Evolutionary conservation across 1,139 yeast genomes (phyloP).

Genomic region (Sugiyamaella grinbergsii): DNA sequence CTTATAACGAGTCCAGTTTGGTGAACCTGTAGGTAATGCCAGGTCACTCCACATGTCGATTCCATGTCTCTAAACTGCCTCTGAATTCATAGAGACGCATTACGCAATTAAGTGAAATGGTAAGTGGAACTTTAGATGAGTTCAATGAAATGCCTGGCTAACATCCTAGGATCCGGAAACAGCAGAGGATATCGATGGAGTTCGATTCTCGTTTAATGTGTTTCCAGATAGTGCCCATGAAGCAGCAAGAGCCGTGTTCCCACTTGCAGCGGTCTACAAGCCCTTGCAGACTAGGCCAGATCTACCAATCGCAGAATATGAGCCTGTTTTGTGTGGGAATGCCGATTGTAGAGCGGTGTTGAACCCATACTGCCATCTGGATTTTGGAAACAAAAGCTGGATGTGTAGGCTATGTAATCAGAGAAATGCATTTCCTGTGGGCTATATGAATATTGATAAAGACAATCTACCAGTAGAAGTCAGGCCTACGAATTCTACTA

Average conservation of each 20-base stretch:
- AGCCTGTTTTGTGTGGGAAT: slow-evolving; percentile 55
- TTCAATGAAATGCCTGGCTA: no score
- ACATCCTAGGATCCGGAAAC: slow-evolving; percentile 46
- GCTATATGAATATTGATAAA: slow-evolving; percentile 30
- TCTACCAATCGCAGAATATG: slow-evolving; percentile 46
- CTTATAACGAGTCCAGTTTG: not conserved
- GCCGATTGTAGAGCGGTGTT: slow-evolving; percentile 57
- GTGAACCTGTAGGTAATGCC: not conserved
- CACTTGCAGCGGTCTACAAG: slow-evolving; percentile 65
- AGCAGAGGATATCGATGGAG: slow-evolving; percentile 58
- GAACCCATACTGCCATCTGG: slow-evolving; percentile 57
- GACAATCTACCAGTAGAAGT: slow-evolving; percentile 39
- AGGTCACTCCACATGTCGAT: no score
- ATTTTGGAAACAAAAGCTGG: slow-evolving; percentile 55
- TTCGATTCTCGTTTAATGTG: slow-evolving; percentile 67
- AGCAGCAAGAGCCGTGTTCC: slow-evolving; percentile 59
- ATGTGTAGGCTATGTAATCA: slow-evolving; percentile 63
- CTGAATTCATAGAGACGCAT: no score
- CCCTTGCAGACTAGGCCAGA: slow-evolving; percentile 60
- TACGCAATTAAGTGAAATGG: not conserved
- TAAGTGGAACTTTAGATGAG: not conserved
- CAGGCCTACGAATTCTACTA: slow-evolving; percentile 52
- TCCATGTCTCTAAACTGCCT: no score
- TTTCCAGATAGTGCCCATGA: slow-evolving; percentile 64
- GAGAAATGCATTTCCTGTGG: slow-evolving; percentile 54